Conservation (phyloP, 805 yeast species). For the Suhomyces kilbournensis region DNA sequence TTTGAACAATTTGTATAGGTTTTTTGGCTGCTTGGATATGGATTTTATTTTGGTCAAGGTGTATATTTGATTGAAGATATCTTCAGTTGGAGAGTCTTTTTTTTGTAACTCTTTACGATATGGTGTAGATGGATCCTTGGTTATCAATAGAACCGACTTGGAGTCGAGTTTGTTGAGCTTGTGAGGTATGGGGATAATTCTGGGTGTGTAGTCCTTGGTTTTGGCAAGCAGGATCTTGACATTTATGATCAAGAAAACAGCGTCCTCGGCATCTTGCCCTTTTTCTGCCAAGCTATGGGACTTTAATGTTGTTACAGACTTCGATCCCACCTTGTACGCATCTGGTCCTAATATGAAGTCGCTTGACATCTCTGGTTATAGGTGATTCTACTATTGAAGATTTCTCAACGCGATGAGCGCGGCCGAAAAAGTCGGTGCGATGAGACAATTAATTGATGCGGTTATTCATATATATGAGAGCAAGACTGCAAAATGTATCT, state of each 20-base stretch:
- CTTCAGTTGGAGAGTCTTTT: slow-evolving; percentile 55
- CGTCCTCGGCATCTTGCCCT: slow-evolving; percentile 23
- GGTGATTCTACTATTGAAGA: background rate
- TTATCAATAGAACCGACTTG: slow-evolving; percentile 55
- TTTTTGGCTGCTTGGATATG: slow-evolving; percentile 41
- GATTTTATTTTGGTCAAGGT: slow-evolving; percentile 56
- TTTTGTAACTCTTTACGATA: slow-evolving; percentile 49
- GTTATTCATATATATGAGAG: background rate
- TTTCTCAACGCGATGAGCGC: background rate
- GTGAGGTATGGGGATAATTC: slow-evolving; percentile 57
- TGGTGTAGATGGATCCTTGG: slow-evolving; percentile 68
- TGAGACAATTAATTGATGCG: background rate
- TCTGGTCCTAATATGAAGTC: slow-evolving; percentile 16
- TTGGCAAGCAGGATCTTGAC: slow-evolving; percentile 44
- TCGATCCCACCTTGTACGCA: slow-evolving; percentile 9
- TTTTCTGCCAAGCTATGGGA: slow-evolving; percentile 13
- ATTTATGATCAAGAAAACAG: slow-evolving; percentile 45
- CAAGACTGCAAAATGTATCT: background rate
- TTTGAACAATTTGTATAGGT: slow-evolving; percentile 47
- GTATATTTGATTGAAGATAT: slow-evolving; percentile 57
- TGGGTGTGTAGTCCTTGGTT: slow-evolving; percentile 49
- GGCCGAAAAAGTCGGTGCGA: background rate
- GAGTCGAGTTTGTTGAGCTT: slow-evolving; percentile 49
- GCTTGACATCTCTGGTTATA: slow-evolving; percentile 3
- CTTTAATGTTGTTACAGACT: slow-evolving; percentile 14